Evolutionary conservation across 805 yeast species (phyloP).

Genomic region (Hagleromyces aurorensis): DNA sequence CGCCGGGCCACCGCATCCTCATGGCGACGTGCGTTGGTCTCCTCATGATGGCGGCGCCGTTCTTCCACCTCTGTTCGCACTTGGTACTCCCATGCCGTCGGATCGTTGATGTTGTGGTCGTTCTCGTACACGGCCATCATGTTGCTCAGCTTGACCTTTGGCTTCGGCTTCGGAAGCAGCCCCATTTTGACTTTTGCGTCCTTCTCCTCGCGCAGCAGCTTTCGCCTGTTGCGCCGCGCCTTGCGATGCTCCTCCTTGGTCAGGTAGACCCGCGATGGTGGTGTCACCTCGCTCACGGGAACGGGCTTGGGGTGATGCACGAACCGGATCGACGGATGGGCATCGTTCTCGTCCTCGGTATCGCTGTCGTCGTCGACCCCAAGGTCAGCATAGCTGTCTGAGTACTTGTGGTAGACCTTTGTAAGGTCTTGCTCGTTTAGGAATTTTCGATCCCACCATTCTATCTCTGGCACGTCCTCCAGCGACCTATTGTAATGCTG

Average conservation of each 20-base stretch:
- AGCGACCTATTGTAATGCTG: slow-evolving; percentile 36
- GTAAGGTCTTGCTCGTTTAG: slow-evolving; percentile 35
- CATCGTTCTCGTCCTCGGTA: slow-evolving; percentile 28
- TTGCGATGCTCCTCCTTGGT: slow-evolving; percentile 74
- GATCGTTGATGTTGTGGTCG: slow-evolving; percentile 78
- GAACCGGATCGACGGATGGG: slow-evolving; percentile 52
- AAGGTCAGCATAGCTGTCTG: slow-evolving; percentile 27
- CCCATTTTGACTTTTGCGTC: slow-evolving; percentile 79
- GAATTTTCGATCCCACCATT: slow-evolving; percentile 85
- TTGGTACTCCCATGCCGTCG: slow-evolving; percentile 71
- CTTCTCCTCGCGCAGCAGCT: slow-evolving; percentile 52
- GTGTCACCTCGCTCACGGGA: slow-evolving; percentile 36
- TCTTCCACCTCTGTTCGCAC: slow-evolving; percentile 64
- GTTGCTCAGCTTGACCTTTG: slow-evolving; percentile 78
- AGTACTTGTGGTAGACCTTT: slow-evolving; percentile 32
- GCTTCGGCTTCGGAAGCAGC: slow-evolving; percentile 77
- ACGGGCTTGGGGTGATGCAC: slow-evolving; percentile 78
- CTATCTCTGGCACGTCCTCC: slow-evolving; percentile 51
- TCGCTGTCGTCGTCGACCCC: slow-evolving; percentile 24
- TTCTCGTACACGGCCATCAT: slow-evolving; percentile 75
- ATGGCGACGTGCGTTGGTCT: slow-evolving; percentile 52
- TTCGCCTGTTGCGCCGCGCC: slow-evolving; percentile 61
- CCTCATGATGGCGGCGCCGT: slow-evolving; percentile 51
- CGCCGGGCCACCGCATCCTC: slow-evolving; percentile 18
- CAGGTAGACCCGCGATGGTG: slow-evolving; percentile 43